Conservation (phyloP, 345 rosid species). For the Salix suchowensis region DNA sequence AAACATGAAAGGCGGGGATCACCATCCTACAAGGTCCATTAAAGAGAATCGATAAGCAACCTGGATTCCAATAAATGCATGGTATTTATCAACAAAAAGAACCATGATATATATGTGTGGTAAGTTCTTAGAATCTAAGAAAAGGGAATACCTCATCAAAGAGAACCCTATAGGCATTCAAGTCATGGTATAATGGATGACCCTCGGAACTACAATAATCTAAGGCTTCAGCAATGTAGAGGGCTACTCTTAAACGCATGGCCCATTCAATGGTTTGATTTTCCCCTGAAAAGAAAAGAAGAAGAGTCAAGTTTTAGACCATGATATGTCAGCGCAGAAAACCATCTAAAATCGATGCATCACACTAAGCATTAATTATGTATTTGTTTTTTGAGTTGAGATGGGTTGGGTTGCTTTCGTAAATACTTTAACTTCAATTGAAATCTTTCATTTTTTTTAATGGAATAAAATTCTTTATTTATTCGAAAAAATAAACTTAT, state of each 20-base stretch:
- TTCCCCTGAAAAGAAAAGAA: constrained; percentile 60
- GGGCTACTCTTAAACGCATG: constrained; percentile 89
- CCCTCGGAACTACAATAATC: constrained; percentile 81
- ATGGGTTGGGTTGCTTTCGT: neutral
- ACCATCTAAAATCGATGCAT: neutral
- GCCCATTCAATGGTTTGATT: constrained; percentile 95
- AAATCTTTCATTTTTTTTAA: too few relatives aligned
- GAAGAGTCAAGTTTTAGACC: constrained; percentile 13
- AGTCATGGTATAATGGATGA: constrained; percentile 83
- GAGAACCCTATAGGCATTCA: constrained; percentile 95
- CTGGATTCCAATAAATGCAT: constrained; percentile 2
- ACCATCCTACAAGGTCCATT: constrained; percentile 61
- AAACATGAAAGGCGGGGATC: constrained; percentile 98
- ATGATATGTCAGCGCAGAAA: neutral
- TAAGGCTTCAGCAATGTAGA: constrained; percentile 83
- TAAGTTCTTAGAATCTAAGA: neutral
- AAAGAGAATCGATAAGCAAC: neutral
- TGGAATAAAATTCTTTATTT: too few relatives aligned
- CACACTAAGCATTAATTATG: neutral
- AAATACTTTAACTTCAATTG: neutral
- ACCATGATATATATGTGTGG: neutral
- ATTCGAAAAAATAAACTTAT: too few relatives aligned
- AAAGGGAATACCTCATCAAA: constrained; percentile 77
- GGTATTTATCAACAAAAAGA: neutral
- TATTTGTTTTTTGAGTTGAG: neutral